Base-by-base conservation (phyloP, 2,329 filamentous ascomycete species). In the Zasmidium cellare region DNA sequence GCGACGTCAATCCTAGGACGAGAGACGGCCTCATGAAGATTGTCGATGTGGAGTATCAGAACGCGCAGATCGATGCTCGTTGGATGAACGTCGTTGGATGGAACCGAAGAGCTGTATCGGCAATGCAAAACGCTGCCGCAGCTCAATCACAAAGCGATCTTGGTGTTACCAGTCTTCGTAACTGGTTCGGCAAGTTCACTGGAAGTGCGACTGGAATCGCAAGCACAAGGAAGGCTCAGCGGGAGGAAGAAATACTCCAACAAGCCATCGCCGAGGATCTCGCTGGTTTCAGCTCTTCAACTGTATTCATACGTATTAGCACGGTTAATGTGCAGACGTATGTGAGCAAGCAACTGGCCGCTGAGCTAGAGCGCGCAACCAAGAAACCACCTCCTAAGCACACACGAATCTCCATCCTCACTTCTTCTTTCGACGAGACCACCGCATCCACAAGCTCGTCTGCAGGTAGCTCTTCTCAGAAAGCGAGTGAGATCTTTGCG, bases 331-430 rank as follows among this genome's bases (percentile, higher is more conserved):
- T 97, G 28, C 84, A 86, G 66, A 96, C 92, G 0, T 89, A 84
- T 48, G 87, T 97, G 1, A 80, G 84, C 19, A 77, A 83, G 25
- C 84, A 81, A 41, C 91, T 97, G 67, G 87, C 91, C 2, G 82
- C 87, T 1, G 96, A 99, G 72, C 83, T 99, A 11, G 92, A 97
- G 76, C 86, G 96, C 60, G 94, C 96, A 16, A 99, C 96, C 1
- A 97, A 97, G 76, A 99, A 99, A 70, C 91, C 92, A 2, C 94
- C 96, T 0, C 94, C 94, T 0, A 96, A 91, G 71, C 84, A 83
- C 11, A 96, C 94, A 0, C 90, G 87, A 52, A 84, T 99, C 23
- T 89, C 93, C 6, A 90, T 97, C 31, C 76, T 99, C 50, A 97
- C 92, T 0, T 92, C 93, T 18, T 96, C 93, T 0, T 96, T 93